Evolutionary conservation across 2,329 filamentous ascomycete species (phyloP).

Genomic region (Lomentospora prolificans): DNA sequence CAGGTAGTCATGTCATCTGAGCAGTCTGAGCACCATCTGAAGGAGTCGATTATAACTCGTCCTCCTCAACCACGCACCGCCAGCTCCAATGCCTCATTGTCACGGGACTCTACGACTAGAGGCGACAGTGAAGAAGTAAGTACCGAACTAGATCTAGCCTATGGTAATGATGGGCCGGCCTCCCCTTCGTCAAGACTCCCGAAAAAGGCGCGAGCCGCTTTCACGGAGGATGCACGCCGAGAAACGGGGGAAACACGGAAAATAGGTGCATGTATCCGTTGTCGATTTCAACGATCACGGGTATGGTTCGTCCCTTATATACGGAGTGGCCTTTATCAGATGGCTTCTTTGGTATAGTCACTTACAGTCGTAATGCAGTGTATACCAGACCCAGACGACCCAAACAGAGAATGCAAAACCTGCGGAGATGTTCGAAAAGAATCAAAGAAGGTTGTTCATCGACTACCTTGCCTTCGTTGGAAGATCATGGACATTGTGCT

Average conservation of each 20-base stretch:
- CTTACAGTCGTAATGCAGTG: too few relatives aligned
- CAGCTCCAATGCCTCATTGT: not conserved
- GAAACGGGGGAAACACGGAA: slow-evolving; percentile 25
- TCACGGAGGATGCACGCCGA: slow-evolving; percentile 18
- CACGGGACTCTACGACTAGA: too few relatives aligned
- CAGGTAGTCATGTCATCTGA: not conserved
- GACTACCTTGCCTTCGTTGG: slow-evolving; percentile 31
- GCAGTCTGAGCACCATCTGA: not conserved
- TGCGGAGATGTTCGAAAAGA: slow-evolving; percentile 27
- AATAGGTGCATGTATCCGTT: slow-evolving; percentile 32
- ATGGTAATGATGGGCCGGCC: not conserved
- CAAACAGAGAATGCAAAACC: slow-evolving; percentile 26
- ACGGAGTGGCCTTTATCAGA: too few relatives aligned
- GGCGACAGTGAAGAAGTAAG: not conserved
- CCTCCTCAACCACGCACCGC: not conserved
- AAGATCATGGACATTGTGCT: slow-evolving; percentile 31
- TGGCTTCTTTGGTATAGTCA: too few relatives aligned
- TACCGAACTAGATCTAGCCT: not conserved
- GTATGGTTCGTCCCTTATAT: too few relatives aligned
- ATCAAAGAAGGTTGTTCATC: slow-evolving; percentile 38
- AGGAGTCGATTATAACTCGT: not conserved
- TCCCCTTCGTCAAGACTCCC: not conserved
- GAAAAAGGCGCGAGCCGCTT: slow-evolving; percentile 9
- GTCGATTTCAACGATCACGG: slow-evolving; percentile 31
- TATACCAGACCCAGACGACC: slow-evolving; percentile 19